phyloP scores from a whole-genome alignment of 2,329 filamentous ascomycete genomes.

The Ophiobolus disseminans region DNA sequence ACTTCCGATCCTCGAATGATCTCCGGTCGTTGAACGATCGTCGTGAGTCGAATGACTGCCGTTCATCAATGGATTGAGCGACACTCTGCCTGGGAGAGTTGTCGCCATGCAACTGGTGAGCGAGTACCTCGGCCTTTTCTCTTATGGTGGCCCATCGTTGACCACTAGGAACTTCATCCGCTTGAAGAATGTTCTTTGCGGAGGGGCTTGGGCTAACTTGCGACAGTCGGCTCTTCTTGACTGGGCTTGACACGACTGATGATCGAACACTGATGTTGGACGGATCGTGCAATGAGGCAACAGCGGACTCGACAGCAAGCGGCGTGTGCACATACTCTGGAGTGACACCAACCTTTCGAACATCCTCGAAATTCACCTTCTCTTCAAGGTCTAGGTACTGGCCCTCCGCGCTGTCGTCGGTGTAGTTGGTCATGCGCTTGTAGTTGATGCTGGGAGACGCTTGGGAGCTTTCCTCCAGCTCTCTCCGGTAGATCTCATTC shows the following conservation, averaged over 20 bases:
- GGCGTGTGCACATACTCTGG: conserved; percentile 77
- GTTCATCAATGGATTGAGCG: conserved; percentile 52
- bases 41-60: no score
- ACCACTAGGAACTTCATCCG: conserved; percentile 36
- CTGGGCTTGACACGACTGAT: conserved; percentile 33
- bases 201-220: conserved; percentile 32
- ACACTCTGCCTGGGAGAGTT: conserved; percentile 64
- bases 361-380: conserved; percentile 67
- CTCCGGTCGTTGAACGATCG: conserved; percentile 52
- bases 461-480: conserved; percentile 55
- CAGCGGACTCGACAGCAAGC: conserved; percentile 81
- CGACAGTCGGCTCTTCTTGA: conserved; percentile 34
- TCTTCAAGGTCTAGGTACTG: conserved; percentile 61
- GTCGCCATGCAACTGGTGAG: conserved; percentile 37
- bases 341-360: conserved; percentile 74
- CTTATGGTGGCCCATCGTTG: conserved; percentile 51
- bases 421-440: conserved; percentile 57
- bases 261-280: conserved; percentile 69
- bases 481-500: conserved; percentile 64
- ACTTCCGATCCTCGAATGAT: no score
- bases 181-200: conserved; percentile 18
- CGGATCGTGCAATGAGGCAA: conserved; percentile 87
- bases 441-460: conserved; percentile 58
- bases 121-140: conserved; percentile 50
- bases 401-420: conserved; percentile 63